A percentile compares a stretch with the other conserved stretches of the same genome.
Conservation (phyloP, 192 early-diverging fungal genomes). For the Linnemannia exigua region DNA sequence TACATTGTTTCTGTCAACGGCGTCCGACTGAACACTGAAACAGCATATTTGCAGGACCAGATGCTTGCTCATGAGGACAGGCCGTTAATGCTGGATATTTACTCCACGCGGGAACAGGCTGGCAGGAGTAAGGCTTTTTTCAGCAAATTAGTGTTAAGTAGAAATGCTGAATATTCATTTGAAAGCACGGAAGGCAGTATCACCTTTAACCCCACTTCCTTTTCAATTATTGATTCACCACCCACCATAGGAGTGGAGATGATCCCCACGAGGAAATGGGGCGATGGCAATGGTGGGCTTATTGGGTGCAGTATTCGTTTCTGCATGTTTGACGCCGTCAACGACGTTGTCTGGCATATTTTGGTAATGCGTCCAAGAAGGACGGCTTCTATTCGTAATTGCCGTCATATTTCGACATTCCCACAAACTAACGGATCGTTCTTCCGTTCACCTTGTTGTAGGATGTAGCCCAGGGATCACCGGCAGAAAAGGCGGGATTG, state of each 20-base stretch:
- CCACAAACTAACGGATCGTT: not conserved
- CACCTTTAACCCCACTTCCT: not conserved
- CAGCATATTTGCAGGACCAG: conserved; percentile 58
- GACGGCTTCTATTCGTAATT: conserved; percentile 10
- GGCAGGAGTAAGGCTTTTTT: conserved; percentile 55
- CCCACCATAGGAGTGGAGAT: conserved; percentile 57
- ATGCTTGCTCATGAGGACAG: conserved; percentile 60
- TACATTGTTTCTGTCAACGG: conserved; percentile 77
- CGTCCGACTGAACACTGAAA: conserved; percentile 60
- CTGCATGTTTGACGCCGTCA: conserved; percentile 73
- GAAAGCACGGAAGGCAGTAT: not conserved
- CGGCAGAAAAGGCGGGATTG: conserved; percentile 78
- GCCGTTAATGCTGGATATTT: conserved; percentile 66
- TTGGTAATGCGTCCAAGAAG: conserved; percentile 41
- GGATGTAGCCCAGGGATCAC: conserved; percentile 76
- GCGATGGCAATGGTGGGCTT: conserved; percentile 58
- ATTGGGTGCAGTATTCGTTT: conserved; percentile 75
- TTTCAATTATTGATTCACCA: too few relatives aligned
- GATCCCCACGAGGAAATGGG: conserved; percentile 57
- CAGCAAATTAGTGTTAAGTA: not conserved
- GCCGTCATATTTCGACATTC: not conserved
- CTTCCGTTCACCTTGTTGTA: conserved; percentile 23
- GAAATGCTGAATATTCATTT: not conserved
- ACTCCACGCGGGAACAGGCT: conserved; percentile 70
- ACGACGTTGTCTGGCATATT: conserved; percentile 67